Evolutionary conservation across 2,329 filamentous ascomycete species (phyloP).

Genomic region (Epichloe sibirici): DNA sequence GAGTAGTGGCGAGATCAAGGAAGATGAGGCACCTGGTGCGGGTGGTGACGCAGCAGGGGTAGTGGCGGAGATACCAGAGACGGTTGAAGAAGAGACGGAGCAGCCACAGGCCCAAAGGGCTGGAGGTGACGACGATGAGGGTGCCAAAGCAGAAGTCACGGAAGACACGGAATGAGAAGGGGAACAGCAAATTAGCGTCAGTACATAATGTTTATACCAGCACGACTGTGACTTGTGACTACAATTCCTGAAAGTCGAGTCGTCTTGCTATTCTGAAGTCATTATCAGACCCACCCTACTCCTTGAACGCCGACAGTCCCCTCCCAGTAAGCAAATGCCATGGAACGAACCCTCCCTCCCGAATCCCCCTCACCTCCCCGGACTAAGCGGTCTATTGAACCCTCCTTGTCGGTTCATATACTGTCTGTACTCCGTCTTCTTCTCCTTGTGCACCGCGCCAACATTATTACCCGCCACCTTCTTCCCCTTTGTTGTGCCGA

Average conservation of each 20-base stretch:
- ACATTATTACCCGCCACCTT: conserved; percentile 82
- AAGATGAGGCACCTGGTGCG: conserved; percentile 11
- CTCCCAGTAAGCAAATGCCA: too few species aligned
- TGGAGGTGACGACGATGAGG: not conserved
- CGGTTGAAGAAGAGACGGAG: conserved; percentile 6
- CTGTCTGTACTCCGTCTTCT: conserved; percentile 89
- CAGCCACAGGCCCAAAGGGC: not conserved
- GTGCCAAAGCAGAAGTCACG: conserved; percentile 8
- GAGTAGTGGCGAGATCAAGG: conserved; percentile 13
- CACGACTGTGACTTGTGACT: not conserved
- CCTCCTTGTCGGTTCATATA: conserved; percentile 86
- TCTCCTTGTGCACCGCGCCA: conserved; percentile 76
- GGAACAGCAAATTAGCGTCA: conserved; percentile 14
- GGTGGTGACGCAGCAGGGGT: conserved; percentile 2
- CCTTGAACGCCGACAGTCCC: too few species aligned
- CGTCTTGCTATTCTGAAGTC: too few species aligned
- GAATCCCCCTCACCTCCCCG: conserved; percentile 23
- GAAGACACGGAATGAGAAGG: conserved; percentile 2
- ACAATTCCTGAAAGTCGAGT: not conserved
- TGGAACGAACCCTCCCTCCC: too few species aligned
- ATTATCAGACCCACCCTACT: too few species aligned
- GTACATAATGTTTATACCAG: conserved; percentile 26
- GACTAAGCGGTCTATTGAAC: conserved; percentile 68
- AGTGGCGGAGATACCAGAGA: conserved; percentile 4
- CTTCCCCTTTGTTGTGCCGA: conserved; percentile 76